These are phyloP conservation scores for Saccharomycopsis guyanensis DNA, from an alignment of 805 yeast genomes.

Conservation along the genomic window DNA sequence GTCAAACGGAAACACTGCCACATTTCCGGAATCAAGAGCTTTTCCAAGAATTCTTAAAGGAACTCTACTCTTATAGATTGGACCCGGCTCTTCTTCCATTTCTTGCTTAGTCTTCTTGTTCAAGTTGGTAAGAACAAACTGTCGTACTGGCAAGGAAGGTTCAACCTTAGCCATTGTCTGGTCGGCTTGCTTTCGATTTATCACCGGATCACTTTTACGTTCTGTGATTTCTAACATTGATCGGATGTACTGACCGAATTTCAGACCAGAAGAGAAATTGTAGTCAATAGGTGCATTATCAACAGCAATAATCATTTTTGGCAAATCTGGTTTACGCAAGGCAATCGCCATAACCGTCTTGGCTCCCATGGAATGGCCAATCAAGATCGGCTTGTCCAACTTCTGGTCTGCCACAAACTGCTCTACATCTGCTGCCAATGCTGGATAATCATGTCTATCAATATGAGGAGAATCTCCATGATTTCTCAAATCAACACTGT, in stretches of 20 bases:
- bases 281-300: constrained; percentile 85
- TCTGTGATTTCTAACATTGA: constrained; percentile 54
- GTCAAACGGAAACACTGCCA: constrained; percentile 74
- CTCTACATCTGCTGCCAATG: constrained; percentile 83
- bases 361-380: constrained; percentile 92
- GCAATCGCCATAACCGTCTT: constrained; percentile 87
- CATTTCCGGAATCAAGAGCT: constrained; percentile 52
- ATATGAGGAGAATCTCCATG: constrained; percentile 88
- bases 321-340: constrained; percentile 55
- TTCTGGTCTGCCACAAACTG: constrained; percentile 46
- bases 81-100: constrained; percentile 25
- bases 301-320: constrained; percentile 61
- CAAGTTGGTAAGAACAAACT: constrained; percentile 69
- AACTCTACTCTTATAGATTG: constrained; percentile 40
- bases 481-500: constrained; percentile 73
- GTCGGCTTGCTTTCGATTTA: constrained; percentile 45
- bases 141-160: constrained; percentile 50
- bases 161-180: constrained; percentile 56
- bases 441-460: constrained; percentile 65
- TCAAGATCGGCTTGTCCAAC: constrained; percentile 45
- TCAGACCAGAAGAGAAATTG: constrained; percentile 39
- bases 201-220: constrained; percentile 39
- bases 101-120: constrained; percentile 37
- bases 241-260: constrained; percentile 60
- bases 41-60: constrained; percentile 68